Conservation (phyloP, 129 eudicot genomes). For the Lactuca sativa region DNA sequence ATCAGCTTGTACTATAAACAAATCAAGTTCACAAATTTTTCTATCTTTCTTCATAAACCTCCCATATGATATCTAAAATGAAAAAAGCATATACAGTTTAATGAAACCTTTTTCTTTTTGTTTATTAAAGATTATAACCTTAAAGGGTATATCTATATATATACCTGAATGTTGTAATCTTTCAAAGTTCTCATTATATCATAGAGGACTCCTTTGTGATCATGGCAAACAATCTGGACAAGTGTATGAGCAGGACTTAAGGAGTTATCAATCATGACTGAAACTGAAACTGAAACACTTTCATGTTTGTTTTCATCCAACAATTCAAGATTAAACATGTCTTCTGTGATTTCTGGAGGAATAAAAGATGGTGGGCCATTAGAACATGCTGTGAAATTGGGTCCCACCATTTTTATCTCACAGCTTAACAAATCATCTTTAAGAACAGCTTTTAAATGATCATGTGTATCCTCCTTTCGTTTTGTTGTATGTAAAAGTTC, state of each 20-base stretch:
- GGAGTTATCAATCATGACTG: conserved; percentile 68
- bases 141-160: background rate
- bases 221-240: conserved; percentile 68
- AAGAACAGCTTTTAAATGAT: conserved; percentile 43
- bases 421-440: conserved; percentile 62
- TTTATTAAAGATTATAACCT: background rate
- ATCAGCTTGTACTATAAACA: conserved; percentile 70
- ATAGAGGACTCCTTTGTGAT: conserved; percentile 77
- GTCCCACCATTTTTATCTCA: conserved; percentile 64
- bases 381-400: conserved; percentile 57
- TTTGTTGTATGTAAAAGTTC: conserved; percentile 68
- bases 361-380: conserved; percentile 32
- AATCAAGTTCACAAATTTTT: conserved; percentile 63
- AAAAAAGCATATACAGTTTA: background rate
- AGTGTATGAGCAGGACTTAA: conserved; percentile 86
- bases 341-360: conserved; percentile 16
- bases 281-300: conserved; percentile 12
- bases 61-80: conserved; percentile 74
- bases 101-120: no score
- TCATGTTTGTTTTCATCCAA: background rate
- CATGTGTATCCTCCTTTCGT: conserved; percentile 39
- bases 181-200: conserved; percentile 84
- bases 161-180: conserved; percentile 72
- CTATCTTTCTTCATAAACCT: conserved; percentile 46
- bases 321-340: conserved; percentile 8